Evolutionary conservation across 306 rosid genomes (phyloP).

Genomic region (Astragalus membranaceus): DNA sequence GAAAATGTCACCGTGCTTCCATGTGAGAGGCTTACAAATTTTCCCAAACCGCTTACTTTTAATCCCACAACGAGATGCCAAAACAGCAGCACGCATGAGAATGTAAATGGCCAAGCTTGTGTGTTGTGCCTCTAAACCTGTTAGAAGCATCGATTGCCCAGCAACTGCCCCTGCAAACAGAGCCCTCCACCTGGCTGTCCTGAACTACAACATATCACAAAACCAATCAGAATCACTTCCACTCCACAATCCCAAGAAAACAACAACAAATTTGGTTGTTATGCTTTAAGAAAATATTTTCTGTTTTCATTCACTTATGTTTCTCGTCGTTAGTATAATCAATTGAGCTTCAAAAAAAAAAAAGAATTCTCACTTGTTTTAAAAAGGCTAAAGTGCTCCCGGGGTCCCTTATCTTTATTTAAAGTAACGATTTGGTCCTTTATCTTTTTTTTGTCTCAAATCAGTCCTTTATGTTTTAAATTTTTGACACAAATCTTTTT

Average conservation of each 20-base stretch:
- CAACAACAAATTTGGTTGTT: background rate
- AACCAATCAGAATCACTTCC: constrained; percentile 26
- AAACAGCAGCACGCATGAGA: constrained; percentile 88
- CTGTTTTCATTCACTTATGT: background rate
- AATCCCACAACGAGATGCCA: constrained; percentile 91
- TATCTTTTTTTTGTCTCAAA: too few species aligned
- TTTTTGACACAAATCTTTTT: too few species aligned
- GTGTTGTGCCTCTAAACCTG: constrained; percentile 80
- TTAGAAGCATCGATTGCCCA: constrained; percentile 87
- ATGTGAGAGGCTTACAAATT: constrained; percentile 88
- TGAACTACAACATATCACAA: constrained; percentile 45
- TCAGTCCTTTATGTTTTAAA: too few species aligned
- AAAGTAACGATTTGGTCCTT: too few species aligned
- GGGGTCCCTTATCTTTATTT: too few species aligned
- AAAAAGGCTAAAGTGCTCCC: too few species aligned
- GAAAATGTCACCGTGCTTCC: constrained; percentile 93
- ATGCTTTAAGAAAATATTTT: background rate
- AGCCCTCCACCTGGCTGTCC: constrained; percentile 96
- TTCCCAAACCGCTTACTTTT: constrained; percentile 82
- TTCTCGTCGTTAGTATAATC: too few species aligned
- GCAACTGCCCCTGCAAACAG: constrained; percentile 89
- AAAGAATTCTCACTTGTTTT: too few species aligned
- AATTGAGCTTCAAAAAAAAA: too few species aligned
- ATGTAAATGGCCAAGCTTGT: constrained; percentile 87
- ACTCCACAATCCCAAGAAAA: background rate